These are phyloP conservation scores for Eucalyptus virginea DNA, from an alignment of 345 rosid species.

Conservation along the genomic window DNA sequence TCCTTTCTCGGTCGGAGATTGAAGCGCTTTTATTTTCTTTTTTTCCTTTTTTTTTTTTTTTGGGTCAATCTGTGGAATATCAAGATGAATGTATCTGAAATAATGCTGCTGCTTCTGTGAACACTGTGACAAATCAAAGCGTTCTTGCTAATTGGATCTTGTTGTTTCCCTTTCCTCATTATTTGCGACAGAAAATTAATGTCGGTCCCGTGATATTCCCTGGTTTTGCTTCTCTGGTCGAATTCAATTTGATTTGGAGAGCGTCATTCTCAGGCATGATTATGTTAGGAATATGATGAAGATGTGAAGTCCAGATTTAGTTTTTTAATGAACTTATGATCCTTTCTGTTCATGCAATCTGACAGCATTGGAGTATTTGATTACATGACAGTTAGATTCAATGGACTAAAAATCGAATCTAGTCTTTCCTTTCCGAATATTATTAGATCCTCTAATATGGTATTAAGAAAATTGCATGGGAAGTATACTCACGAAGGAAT, in stretches of 20 bases:
- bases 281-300: neutral
- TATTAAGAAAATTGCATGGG: neutral
- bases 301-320: neutral
- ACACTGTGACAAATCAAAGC: neutral
- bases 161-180: neutral
- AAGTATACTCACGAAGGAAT: neutral
- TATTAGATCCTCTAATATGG: neutral
- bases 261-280: neutral
- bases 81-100: neutral
- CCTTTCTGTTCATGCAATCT: neutral
- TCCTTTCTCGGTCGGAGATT: neutral
- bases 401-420: neutral
- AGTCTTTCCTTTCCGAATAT: neutral
- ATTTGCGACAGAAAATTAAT: neutral
- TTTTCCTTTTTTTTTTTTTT: neutral
- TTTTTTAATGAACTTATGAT: neutral
- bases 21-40: neutral
- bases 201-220: neutral
- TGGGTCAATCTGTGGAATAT: neutral
- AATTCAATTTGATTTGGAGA: neutral
- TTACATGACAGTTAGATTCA: neutral
- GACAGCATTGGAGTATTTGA: neutral
- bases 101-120: neutral
- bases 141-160: neutral
- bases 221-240: neutral